Evolutionary conservation across 345 rosid species (phyloP).

Genomic region (Sonneratia alba): DNA sequence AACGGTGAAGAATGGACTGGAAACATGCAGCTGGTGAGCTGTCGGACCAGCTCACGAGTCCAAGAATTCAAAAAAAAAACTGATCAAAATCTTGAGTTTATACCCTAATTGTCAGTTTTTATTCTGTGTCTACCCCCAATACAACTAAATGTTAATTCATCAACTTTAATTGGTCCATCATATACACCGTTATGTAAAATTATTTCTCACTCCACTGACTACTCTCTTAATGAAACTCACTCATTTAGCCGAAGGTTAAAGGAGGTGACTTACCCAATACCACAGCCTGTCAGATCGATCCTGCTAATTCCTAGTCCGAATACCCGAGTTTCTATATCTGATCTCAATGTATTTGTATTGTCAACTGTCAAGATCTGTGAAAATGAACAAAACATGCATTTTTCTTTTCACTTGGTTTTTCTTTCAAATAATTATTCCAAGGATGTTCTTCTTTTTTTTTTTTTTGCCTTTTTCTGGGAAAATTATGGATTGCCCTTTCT

Average conservation of each 20-base stretch:
- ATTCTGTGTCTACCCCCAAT: neutral
- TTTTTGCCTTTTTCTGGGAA: neutral
- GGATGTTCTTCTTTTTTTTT: neutral
- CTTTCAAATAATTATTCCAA: too few species aligned
- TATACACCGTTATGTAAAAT: too few species aligned
- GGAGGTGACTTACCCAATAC: neutral
- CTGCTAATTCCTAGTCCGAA: neutral
- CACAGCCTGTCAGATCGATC: neutral
- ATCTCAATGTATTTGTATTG: neutral
- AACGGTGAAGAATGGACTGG: too few species aligned
- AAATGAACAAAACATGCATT: neutral
- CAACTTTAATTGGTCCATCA: too few species aligned
- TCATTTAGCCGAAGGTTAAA: constrained; percentile 3
- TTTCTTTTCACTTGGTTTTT: neutral
- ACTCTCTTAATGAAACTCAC: neutral
- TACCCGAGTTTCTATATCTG: neutral
- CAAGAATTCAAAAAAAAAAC: too few species aligned
- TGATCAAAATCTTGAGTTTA: too few species aligned
- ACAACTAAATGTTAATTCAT: neutral
- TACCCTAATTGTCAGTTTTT: neutral
- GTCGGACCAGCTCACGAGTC: too few species aligned
- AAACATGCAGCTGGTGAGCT: too few species aligned
- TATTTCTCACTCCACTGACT: neutral
- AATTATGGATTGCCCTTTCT: neutral
- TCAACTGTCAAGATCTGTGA: neutral